These are phyloP conservation scores for Crassisporium funariophilum DNA, from an alignment of 768 basidiomycete genomes.

Conservation along the genomic window DNA sequence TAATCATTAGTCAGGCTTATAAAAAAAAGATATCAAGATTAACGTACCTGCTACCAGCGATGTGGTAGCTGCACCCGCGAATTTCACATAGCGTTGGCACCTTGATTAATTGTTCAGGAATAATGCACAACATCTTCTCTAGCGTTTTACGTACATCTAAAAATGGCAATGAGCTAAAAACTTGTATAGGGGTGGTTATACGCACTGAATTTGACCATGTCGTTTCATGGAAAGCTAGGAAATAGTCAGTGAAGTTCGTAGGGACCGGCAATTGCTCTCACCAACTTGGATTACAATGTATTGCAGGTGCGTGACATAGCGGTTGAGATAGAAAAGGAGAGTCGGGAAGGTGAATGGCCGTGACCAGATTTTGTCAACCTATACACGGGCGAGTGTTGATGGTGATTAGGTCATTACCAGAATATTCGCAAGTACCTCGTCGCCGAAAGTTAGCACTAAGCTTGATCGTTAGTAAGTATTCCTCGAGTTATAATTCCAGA, in stretches of 20 bases:
- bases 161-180: too few species aligned
- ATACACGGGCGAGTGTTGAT: too few species aligned
- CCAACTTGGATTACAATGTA: slow-evolving; percentile 26
- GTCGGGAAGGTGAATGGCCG: slow-evolving; percentile 21
- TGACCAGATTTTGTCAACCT: slow-evolving; percentile 26
- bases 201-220: slow-evolving; percentile 24
- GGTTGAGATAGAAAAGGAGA: slow-evolving; percentile 22
- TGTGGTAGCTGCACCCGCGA: slow-evolving; percentile 23
- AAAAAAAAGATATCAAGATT: too few species aligned
- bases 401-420: background rate
- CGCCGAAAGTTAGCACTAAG: slow-evolving; percentile 20
- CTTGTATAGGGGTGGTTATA: too few species aligned
- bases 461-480: background rate
- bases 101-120: slow-evolving; percentile 9
- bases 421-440: slow-evolving; percentile 13
- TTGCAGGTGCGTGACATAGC: slow-evolving; percentile 25
- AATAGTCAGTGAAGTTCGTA: background rate
- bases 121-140: too few species aligned
- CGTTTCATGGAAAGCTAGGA: slow-evolving; percentile 22
- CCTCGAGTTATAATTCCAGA: background rate
- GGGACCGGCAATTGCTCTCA: slow-evolving; percentile 3
- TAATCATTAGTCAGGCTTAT: background rate
- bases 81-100: slow-evolving; percentile 24
- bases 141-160: too few species aligned
- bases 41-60: slow-evolving; percentile 22